Base-by-base conservation (phyloP, 2,329 filamentous ascomycete genomes). In the Sordariomycetes sp. region DNA sequence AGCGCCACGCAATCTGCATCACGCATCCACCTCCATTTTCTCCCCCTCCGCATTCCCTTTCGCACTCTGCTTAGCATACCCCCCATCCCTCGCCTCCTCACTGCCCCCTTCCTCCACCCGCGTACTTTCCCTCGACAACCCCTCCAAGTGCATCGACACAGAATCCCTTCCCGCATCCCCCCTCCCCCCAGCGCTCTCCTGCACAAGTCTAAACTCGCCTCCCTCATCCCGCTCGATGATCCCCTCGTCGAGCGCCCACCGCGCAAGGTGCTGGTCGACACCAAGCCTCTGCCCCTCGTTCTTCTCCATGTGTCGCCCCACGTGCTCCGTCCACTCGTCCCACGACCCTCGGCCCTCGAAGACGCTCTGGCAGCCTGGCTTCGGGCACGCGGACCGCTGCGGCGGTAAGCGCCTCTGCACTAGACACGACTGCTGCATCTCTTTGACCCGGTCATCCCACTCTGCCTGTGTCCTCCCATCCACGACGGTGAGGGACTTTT, bases 241-340 rank as follows among this genome's bases (percentile, higher is more conserved):
- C 7, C 74, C 75, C 63, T 86, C 81, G 1, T 82, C 78, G 22
- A 85, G 68, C 4, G 83, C 82, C 81, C 82, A 86, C 58, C 79
- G 72, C 0, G 80, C 77, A 51, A 86, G 68, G 45, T 83, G 67
- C 1, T 69, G 67, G 61, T 86, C 83, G 5, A 85, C 79, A 1
- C 77, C 79, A 20, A 86, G 71, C 25, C 73, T 68, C 25, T 73
- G 71, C 3, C 79, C 81, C 60, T 86, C 82, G 7, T 81, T 80
- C 62, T 85, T 85, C 69, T 96, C 91, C 76, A 95, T 86, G 68
- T 97, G 92, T 53, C 86, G 79, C 1, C 91, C 91, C 1, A 96
- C 86, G 67, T 97, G 92, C 68, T 97, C 92, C 59, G 94, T 94
- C 72, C 90, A 88, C 62, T 90, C 84, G 58, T 96, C 89, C 92